Percentiles rank a stretch among this genome's conserved stretches.
Conservation (phyloP, 2,329 filamentous ascomycete genomes). For the Trichoderma sp. region DNA sequence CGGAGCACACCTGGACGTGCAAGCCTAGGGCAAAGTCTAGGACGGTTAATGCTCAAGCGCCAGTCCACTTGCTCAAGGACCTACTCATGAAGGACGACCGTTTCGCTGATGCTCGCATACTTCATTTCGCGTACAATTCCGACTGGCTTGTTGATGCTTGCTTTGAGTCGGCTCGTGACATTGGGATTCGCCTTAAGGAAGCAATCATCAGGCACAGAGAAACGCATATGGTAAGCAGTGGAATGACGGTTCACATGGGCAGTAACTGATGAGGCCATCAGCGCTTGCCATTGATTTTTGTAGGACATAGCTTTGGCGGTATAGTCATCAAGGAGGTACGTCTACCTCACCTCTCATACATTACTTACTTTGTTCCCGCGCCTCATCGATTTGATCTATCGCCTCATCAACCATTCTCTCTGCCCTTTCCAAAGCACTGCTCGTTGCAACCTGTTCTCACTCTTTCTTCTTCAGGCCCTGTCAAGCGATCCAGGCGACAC, state of each 20-base stretch:
- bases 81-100: slow-evolving; percentile 22
- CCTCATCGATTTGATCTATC: too few relatives aligned
- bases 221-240: not conserved
- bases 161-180: not conserved
- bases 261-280: not conserved
- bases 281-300: slow-evolving; percentile 32
- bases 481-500: not conserved
- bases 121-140: slow-evolving; percentile 32
- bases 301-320: slow-evolving; percentile 33
- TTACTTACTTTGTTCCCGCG: too few relatives aligned
- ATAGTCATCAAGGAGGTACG: slow-evolving; percentile 32
- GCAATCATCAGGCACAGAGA: not conserved
- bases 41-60: not conserved
- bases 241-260: too few relatives aligned
- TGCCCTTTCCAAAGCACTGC: too few relatives aligned
- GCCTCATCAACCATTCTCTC: too few relatives aligned
- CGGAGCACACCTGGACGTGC: slow-evolving; percentile 31
- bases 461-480: not conserved
- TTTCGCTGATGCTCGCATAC: slow-evolving; percentile 32
- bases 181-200: not conserved
- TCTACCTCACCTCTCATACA: not conserved
- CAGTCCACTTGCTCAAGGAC: slow-evolving; percentile 29
- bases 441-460: not conserved
- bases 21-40: not conserved
- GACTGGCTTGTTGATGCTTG: slow-evolving; percentile 32